Evolutionary conservation across 768 basidiomycete genomes (phyloP), one percentile per base, ranked within the genome.

Genomic region (Dentipellis sp.): DNA sequence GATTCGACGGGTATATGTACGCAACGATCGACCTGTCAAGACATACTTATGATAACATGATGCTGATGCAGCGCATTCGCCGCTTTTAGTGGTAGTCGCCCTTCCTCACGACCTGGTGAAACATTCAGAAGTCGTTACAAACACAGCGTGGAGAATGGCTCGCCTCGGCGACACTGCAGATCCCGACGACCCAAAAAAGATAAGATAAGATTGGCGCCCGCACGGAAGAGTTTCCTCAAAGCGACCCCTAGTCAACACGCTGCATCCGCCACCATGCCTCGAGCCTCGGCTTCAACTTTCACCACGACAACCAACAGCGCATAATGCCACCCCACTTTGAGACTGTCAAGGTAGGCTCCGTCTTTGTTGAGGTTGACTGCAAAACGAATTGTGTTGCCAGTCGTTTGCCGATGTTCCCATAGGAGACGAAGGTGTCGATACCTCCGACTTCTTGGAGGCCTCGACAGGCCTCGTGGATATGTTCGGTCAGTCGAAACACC

Each of bases 331-430:
- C 84, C 9, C 79, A 86, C 64, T 86, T 86, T 59, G 83, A 86
- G 71, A 80, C 80, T 10, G 81, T 83, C 55, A 84, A 80, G 73
- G 84, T 84, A 64, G 58, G 71, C 36, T 29, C 36, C 50, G 19
- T 45, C 42, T 17, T 11, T n/a, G 12, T 14, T 19, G 14, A 16
- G n/a, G 14, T 45, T 14, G 42, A 45, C 42, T 45, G 16, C 29
- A 29, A 29, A 9, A 55, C 52, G 52, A 56, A 59, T 42, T 42
- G 47, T 46, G 35, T 50, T 14, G 54, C 23, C 60, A 97, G 94
- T 93, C 91, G 10, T 97, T 90, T 69, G 82, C 79, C 63, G 89
- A 95, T 59, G 90, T 97, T 40, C 79, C 83, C 14, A 74, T 89
- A 62, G 82, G 81, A n/a, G 76, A 80, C 46, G 72, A 75, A 4